Evolutionary conservation across 345 rosid genomes (phyloP), one percentile per base, ranked within the genome.

Genomic region (Hevea brasiliensis): DNA sequence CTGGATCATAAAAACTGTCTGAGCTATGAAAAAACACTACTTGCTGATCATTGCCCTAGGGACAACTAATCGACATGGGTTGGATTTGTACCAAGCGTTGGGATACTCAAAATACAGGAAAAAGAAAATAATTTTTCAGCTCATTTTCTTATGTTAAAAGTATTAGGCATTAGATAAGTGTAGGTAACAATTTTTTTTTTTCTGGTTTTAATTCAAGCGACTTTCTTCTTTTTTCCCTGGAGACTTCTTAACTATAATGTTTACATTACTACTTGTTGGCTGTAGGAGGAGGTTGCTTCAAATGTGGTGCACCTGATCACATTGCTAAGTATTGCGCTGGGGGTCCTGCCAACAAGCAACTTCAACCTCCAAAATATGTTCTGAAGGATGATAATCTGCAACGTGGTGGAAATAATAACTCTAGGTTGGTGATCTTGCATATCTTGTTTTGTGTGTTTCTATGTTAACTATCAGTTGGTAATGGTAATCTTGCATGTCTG

Each of bases 241-340:
- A 32, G 4, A 32, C 37, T 4, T 32, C 37, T 32, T 32, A 41
- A 4, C 5, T 15, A 17, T 18, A 17, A 14, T 65, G 11, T 65
- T 66, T 55, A 17, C 60, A 1, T 24, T 68, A 9, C 8, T 18
- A 8, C 29, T 44, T 65, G 8, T 71, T 51, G 58, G 72, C 20
- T 54, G 57, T 75, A 90, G 96, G 91, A 70, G 84, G 74, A 75
- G 90, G 98, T 61, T 95, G 98, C 79, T 91, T 91, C 75, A 89
- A 89, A 79, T 92, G 99, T 61, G 98, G 99, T 41, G 88, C 94
- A 57, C 68, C 68, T 2, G 99, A 92, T 79, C 99, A 95, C 81
- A 70, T 87, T 62, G 99, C 94, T 8, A 92, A 81, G 86, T 91
- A 94, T 73, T 92, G 98, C 79, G 73, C 81, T 12, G 94, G 87